Evolutionary conservation across 2,329 filamentous ascomycete species (phyloP), one percentile per base, ranked within the genome.

Genomic region (Raffaelea ambrosiae): DNA sequence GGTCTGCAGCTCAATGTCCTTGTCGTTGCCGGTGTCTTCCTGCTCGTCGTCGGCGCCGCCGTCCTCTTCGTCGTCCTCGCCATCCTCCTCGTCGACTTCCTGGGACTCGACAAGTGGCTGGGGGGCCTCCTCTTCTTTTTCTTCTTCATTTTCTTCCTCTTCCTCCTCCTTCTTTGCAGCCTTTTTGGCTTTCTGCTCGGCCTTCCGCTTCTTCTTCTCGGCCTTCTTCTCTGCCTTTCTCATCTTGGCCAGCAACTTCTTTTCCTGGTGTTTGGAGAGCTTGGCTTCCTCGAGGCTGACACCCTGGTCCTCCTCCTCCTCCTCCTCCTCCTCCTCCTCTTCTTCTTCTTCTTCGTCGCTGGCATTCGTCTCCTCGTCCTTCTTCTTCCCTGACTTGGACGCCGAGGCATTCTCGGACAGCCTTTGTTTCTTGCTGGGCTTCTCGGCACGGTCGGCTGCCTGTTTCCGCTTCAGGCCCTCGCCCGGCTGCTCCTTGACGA

Each of bases 401-500:
- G n/a, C n/a, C n/a, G 19, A 31, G 3, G 20, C 29, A 8, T 44
- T 38, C 4, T 61, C 57, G 9, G 61, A 52, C 31, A 58, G 49
- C 58, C 71, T 71, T 52, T 71, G 69, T 64, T 83, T 84, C 59
- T 82, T 78, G 56, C 76, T 77, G 58, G 76, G 71, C 36, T 67
- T 56, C 48, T 69, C 61, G 40, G 35, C 35, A 19, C 8, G 18
- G 13, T 5, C 16, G 14, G 35, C 35, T 56, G 38, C 59, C 57
- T 47, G 38, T 61, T 26, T 40, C 41, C n/a, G 64, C 69, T 70
- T 84, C 53, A 86, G 60, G 2, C 83, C 83, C 61, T 88, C 76
- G 40, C 74, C 71, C 3, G 84, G 84, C 54, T 72, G 69, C 63
- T 84, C 81, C 47, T 67, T 67, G 51, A 79, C 74, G 41, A 83